Conservation (phyloP, 345 rosid species). For the Mallotus nudiflorus region DNA sequence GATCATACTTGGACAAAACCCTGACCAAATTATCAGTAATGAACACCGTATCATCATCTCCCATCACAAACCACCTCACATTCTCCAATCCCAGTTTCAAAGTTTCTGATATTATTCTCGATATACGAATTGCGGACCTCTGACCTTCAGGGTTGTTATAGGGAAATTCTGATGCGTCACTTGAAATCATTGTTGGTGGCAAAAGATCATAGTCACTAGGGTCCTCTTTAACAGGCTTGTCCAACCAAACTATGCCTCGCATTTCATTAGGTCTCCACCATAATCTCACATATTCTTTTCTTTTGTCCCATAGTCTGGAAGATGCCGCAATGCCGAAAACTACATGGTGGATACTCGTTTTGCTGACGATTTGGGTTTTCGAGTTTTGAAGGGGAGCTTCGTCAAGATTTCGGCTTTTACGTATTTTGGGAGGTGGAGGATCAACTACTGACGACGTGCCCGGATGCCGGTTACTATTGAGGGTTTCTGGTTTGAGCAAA, state of each 20-base stretch:
- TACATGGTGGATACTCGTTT: constrained; percentile 50
- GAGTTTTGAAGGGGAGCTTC: background rate
- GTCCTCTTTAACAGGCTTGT: constrained; percentile 34
- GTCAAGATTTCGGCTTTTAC: too few relatives aligned
- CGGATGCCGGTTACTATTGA: background rate
- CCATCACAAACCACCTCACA: constrained; percentile 86
- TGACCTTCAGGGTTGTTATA: constrained; percentile 48
- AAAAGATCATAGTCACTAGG: constrained; percentile 27
- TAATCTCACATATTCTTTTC: constrained; percentile 63
- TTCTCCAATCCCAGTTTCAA: constrained; percentile 44
- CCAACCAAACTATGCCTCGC: constrained; percentile 80
- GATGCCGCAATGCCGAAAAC: constrained; percentile 80
- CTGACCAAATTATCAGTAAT: constrained; percentile 58
- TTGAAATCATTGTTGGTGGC: constrained; percentile 55
- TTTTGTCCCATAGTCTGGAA: constrained; percentile 53
- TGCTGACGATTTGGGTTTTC: background rate
- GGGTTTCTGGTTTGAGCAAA: background rate
- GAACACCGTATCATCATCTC: constrained; percentile 84
- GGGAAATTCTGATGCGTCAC: constrained; percentile 47
- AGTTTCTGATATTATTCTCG: constrained; percentile 67
- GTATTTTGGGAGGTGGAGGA: too few relatives aligned
- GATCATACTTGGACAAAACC: constrained; percentile 70
- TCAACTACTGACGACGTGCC: too few relatives aligned
- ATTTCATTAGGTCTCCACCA: constrained; percentile 66
- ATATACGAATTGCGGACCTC: constrained; percentile 62